A percentile compares a stretch with the other conserved stretches of the same genome.
These are phyloP conservation scores for Cladophialophora psammophila DNA, from an alignment of 2,329 filamentous ascomycete species.

Conservation along the genomic window DNA sequence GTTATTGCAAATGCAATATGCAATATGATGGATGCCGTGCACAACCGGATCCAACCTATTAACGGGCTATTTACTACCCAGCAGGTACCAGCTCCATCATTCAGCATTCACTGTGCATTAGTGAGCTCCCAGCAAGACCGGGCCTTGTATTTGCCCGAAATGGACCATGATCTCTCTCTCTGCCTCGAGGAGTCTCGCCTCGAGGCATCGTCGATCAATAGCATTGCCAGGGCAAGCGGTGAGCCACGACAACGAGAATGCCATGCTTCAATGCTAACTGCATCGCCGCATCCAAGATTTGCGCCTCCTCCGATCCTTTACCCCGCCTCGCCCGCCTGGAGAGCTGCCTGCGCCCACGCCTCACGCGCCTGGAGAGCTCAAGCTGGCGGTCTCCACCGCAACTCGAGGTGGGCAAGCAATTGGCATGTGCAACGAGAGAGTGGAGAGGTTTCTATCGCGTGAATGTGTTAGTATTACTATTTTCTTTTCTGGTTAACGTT, in stretches of 20 bases:
- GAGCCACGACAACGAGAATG: background rate
- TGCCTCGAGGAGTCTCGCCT: background rate
- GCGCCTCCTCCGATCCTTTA: background rate
- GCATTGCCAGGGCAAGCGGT: background rate
- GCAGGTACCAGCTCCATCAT: slow-evolving; percentile 12
- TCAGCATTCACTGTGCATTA: slow-evolving; percentile 25
- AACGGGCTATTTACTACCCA: background rate
- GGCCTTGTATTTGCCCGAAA: slow-evolving; percentile 7
- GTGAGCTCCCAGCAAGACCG: slow-evolving; percentile 8
- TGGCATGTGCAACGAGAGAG: slow-evolving; percentile 1
- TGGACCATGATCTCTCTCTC: background rate
- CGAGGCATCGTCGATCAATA: background rate
- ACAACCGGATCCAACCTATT: slow-evolving; percentile 12
- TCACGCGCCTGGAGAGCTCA: background rate
- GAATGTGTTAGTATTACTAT: no score
- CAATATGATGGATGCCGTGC: slow-evolving; percentile 17
- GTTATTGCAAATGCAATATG: slow-evolving; percentile 12
- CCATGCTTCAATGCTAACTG: background rate
- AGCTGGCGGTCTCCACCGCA: background rate
- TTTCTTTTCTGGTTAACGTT: no score
- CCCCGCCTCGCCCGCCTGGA: slow-evolving; percentile 1
- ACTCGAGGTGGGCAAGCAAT: background rate
- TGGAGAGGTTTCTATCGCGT: background rate
- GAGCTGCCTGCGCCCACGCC: background rate
- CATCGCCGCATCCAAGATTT: background rate